A percentile compares a stretch with the other conserved stretches of the same genome.
Conservation (phyloP, 441 rosid species). For the Isatis lusitanica region DNA sequence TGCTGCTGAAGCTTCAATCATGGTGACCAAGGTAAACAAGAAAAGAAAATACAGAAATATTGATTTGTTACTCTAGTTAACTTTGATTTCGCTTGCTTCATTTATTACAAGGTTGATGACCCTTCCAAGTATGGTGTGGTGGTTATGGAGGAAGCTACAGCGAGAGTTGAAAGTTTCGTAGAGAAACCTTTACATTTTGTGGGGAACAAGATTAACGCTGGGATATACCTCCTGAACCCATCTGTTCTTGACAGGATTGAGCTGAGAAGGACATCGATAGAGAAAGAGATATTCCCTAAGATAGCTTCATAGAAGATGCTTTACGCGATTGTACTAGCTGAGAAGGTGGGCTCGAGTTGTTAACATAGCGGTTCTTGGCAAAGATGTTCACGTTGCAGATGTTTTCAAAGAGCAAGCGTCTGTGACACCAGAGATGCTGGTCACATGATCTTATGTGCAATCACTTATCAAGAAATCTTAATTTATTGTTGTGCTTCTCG, state of each 20-base stretch:
- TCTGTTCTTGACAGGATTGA: conserved; percentile 59
- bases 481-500: no score
- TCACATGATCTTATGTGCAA: not conserved
- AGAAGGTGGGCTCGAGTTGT: conserved; percentile 61
- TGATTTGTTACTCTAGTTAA: no score
- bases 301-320: conserved; percentile 22
- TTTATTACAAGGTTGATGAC: conserved; percentile 40
- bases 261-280: conserved; percentile 49
- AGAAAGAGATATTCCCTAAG: not conserved
- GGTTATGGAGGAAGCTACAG: conserved; percentile 50
- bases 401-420: not conserved
- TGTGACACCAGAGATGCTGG: not conserved
- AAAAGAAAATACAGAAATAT: no score
- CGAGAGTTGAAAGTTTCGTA: conserved; percentile 53
- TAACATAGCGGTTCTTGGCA: conserved; percentile 53
- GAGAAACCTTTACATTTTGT: conserved; percentile 62
- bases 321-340: conserved; percentile 60
- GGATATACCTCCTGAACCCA: conserved; percentile 58
- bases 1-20: conserved; percentile 61
- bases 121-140: conserved; percentile 70
- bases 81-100: no score
- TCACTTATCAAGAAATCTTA: no score
- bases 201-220: conserved; percentile 69
- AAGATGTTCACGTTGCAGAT: conserved; percentile 47
- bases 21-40: conserved; percentile 56